Evolutionary conservation across 2,329 filamentous ascomycete species (phyloP).

Genomic region (Phaeosphaeriaceae sp.): DNA sequence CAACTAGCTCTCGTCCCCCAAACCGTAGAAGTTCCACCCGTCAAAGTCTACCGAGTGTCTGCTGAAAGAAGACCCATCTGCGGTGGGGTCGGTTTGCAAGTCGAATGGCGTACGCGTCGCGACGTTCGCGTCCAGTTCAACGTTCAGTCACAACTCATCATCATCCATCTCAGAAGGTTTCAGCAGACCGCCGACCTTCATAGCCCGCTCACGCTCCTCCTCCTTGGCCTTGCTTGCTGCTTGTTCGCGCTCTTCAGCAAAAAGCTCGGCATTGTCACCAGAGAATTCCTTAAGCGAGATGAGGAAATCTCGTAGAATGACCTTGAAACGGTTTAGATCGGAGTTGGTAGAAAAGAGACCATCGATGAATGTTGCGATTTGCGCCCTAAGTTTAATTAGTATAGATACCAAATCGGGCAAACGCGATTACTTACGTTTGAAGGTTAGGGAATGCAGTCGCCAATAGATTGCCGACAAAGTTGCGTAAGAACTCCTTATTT

Average conservation of each 20-base stretch:
- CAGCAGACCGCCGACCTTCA: conserved; percentile 93
- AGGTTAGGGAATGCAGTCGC: conserved; percentile 93
- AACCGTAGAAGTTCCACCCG: conserved; percentile 71
- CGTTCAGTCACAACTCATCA: conserved; percentile 78
- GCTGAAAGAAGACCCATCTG: conserved; percentile 17
- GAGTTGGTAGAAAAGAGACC: conserved; percentile 87
- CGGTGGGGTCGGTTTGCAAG: conserved; percentile 9
- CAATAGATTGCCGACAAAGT: conserved; percentile 84
- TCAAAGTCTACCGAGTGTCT: conserved; percentile 52
- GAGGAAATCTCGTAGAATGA: conserved; percentile 94
- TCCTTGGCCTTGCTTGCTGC: conserved; percentile 84
- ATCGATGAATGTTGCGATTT: conserved; percentile 90
- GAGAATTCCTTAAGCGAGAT: conserved; percentile 97
- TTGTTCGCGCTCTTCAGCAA: conserved; percentile 91
- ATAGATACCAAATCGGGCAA: background rate
- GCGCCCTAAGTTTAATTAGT: conserved; percentile 64
- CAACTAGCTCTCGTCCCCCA: conserved; percentile 37
- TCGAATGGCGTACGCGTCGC: conserved; percentile 49
- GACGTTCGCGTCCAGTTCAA: conserved; percentile 47
- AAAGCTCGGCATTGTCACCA: conserved; percentile 93
- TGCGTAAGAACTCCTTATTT: conserved; percentile 88
- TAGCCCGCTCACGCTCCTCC: conserved; percentile 86
- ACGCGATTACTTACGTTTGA: conserved; percentile 73
- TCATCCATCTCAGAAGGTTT: conserved; percentile 97
- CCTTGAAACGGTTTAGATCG: conserved; percentile 91